These are phyloP conservation scores for Pseudogymnoascus sp. DNA, from an alignment of 2,329 filamentous ascomycete genomes.

Conservation along the genomic window DNA sequence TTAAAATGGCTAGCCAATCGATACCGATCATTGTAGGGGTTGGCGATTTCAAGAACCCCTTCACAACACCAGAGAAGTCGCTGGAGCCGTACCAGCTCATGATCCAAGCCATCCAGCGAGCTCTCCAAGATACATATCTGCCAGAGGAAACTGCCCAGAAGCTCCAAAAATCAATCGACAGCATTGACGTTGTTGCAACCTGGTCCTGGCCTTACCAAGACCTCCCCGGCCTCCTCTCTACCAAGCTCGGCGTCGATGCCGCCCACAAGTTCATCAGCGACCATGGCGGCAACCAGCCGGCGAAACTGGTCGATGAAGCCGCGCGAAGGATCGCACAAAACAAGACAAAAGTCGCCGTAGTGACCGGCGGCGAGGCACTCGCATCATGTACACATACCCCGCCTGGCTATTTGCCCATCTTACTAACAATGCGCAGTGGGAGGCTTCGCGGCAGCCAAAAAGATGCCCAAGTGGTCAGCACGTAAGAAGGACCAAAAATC, in stretches of 20 bases:
- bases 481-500: constrained; percentile 40
- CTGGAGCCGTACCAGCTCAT: constrained; percentile 56
- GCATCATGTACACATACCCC: constrained; percentile 43
- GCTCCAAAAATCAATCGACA: constrained; percentile 47
- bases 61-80: constrained; percentile 44
- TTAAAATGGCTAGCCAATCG: neutral
- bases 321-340: constrained; percentile 50
- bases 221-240: constrained; percentile 47
- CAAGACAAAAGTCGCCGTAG: constrained; percentile 49
- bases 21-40: constrained; percentile 56
- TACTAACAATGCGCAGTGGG: constrained; percentile 37
- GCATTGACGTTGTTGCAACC: constrained; percentile 52
- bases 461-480: constrained; percentile 55
- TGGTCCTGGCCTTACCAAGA: constrained; percentile 64
- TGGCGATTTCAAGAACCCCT: constrained; percentile 55
- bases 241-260: constrained; percentile 43
- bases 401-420: constrained; percentile 31
- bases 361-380: constrained; percentile 60
- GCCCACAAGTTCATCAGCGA: constrained; percentile 46
- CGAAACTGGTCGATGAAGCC: constrained; percentile 56
- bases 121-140: constrained; percentile 45
- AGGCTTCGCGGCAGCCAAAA: constrained; percentile 45
- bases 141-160: constrained; percentile 25
- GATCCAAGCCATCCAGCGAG: constrained; percentile 46
- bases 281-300: constrained; percentile 60